phyloP scores from a whole-genome alignment of 257 asterid species.

The Solanum pennellii region DNA sequence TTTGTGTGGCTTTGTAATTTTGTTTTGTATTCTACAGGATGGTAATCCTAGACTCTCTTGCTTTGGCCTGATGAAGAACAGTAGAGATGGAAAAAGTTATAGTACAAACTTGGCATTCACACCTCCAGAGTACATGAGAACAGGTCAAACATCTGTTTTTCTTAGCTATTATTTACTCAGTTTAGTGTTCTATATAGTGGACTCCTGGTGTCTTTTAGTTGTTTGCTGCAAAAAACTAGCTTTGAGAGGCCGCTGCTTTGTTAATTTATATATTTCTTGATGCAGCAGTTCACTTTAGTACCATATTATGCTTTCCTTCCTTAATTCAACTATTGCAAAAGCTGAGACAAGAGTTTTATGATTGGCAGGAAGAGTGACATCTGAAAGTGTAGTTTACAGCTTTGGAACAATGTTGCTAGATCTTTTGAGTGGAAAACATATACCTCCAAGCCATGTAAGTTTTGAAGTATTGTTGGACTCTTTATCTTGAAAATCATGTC shows the following conservation, averaged over 20 bases:
- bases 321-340: not conserved
- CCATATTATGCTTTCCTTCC: not conserved
- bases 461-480: not conserved
- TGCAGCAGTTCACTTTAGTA: not conserved
- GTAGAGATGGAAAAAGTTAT: slow-evolving; percentile 46
- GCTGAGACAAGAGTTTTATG: not conserved
- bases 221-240: not conserved
- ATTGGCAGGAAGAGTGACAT: slow-evolving; percentile 38
- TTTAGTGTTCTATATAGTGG: not conserved
- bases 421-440: slow-evolving; percentile 49
- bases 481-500: not conserved
- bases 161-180: not conserved
- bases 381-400: slow-evolving; percentile 45
- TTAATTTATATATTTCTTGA: not conserved
- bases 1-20: not conserved
- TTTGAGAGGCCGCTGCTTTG: not conserved
- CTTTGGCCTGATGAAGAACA: slow-evolving; percentile 46
- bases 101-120: slow-evolving; percentile 47
- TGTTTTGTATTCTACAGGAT: slow-evolving; percentile 15
- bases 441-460: slow-evolving; percentile 51
- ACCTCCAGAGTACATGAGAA: slow-evolving; percentile 42
- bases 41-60: slow-evolving; percentile 49
- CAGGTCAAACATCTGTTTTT: slow-evolving; percentile 12
- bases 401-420: slow-evolving; percentile 46
- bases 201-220: not conserved